A percentile compares a stretch with the other conserved stretches of the same genome.
Conservation (phyloP, 352 stramenopile genomes). For the Pythium pyrilobum region DNA sequence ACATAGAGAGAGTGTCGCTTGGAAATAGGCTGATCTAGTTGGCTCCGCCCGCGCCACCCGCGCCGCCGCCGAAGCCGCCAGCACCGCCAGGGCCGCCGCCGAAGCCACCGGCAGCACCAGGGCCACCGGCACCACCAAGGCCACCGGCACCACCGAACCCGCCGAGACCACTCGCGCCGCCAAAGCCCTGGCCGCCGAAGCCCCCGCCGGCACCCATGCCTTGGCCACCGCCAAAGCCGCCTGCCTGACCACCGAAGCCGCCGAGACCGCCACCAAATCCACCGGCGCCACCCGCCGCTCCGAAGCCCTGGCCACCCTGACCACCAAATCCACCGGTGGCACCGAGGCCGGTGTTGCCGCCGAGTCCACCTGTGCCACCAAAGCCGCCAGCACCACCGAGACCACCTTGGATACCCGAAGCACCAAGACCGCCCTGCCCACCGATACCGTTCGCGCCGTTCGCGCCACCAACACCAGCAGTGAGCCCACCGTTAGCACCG, state of each 20-base stretch:
- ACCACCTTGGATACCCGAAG: neutral
- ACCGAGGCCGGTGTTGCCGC: neutral
- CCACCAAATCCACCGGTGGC: neutral
- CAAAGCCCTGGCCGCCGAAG: neutral
- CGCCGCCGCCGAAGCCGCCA: neutral
- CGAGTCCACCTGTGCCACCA: neutral
- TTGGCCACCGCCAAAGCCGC: neutral
- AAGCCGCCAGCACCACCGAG: neutral
- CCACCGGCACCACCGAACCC: neutral
- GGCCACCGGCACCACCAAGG: neutral
- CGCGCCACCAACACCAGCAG: neutral
- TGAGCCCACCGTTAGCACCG: neutral
- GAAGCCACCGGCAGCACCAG: neutral
- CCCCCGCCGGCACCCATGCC: neutral
- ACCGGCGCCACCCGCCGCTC: neutral
- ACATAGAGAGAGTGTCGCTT: no score
- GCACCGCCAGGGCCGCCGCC: neutral
- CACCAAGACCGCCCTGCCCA: neutral
- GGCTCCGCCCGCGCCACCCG: neutral
- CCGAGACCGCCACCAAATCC: slow-evolving; percentile 3
- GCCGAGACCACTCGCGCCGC: neutral
- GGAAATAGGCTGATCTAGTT: no score
- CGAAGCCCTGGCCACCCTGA: neutral
- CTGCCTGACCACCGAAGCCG: neutral
- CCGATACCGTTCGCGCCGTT: neutral